A percentile compares a stretch with the other conserved stretches of the same genome.
Evolutionary conservation across 1,284 basidiomycete species (phyloP).

Genomic region (Sanghuangporus sanghuang): DNA sequence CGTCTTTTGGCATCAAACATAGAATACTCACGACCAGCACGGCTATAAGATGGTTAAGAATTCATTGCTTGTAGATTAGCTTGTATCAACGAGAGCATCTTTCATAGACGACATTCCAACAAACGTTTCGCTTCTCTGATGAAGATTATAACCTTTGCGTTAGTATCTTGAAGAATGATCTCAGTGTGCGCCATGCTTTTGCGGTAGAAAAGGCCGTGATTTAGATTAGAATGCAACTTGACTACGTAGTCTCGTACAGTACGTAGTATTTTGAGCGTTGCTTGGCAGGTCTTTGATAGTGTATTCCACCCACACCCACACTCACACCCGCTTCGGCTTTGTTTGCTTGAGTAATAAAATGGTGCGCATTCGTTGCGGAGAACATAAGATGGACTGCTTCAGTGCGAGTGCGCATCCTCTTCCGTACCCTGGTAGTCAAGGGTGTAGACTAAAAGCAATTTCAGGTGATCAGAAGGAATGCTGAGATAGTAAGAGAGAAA

Average conservation of each 20-base stretch:
- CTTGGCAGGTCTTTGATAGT: too few relatives aligned
- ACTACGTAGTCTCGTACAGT: neutral
- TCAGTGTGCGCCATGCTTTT: too few relatives aligned
- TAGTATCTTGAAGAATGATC: too few relatives aligned
- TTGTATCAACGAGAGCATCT: neutral
- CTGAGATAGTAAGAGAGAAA: constrained; percentile 11
- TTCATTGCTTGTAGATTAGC: neutral
- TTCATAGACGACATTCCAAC: neutral
- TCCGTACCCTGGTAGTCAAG: constrained; percentile 16
- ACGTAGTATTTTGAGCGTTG: neutral
- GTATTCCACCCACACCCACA: too few relatives aligned
- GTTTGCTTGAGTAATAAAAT: too few relatives aligned
- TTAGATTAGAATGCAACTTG: neutral
- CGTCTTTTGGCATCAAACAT: neutral
- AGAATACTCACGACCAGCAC: neutral
- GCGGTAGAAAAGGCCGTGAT: neutral
- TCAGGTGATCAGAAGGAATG: neutral
- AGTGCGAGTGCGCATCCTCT: constrained; percentile 16
- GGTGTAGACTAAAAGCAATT: constrained; percentile 10
- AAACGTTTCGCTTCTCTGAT: too few relatives aligned
- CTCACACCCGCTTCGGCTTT: too few relatives aligned
- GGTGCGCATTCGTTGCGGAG: too few relatives aligned
- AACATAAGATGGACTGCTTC: neutral
- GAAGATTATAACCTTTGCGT: too few relatives aligned
- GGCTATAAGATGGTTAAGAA: neutral